These are phyloP conservation scores for Aspergillus asperescens DNA, from an alignment of 495 filamentous ascomycete species.

Conservation along the genomic window DNA sequence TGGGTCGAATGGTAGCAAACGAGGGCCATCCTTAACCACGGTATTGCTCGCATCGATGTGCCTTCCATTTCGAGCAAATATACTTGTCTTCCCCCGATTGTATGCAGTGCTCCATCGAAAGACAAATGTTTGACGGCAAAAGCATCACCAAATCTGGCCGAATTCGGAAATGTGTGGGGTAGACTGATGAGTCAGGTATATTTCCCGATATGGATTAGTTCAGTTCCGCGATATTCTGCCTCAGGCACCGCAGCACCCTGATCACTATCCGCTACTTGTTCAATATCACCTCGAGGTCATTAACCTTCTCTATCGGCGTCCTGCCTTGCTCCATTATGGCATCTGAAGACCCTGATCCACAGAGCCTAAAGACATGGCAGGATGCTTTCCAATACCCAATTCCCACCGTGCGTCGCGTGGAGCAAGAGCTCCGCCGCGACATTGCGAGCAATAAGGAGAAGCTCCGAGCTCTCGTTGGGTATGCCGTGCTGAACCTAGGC, in stretches of 20 bases:
- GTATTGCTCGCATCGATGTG: too few relatives aligned
- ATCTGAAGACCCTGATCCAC: conserved; percentile 51
- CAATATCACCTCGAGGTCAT: background rate
- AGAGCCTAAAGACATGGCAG: conserved; percentile 57
- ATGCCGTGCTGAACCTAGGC: conserved; percentile 16
- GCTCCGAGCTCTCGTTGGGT: conserved; percentile 87
- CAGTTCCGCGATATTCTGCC: conserved; percentile 14
- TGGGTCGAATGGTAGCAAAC: too few relatives aligned
- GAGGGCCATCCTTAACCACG: too few relatives aligned
- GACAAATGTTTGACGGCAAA: too few relatives aligned
- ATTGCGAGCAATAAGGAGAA: conserved; percentile 80
- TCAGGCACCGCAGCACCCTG: too few relatives aligned
- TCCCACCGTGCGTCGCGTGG: conserved; percentile 57
- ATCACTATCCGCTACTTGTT: conserved; percentile 3
- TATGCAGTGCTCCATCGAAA: too few relatives aligned
- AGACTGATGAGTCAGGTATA: conserved; percentile 13
- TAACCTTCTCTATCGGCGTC: conserved; percentile 3
- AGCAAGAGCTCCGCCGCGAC: conserved; percentile 57
- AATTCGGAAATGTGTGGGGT: too few relatives aligned
- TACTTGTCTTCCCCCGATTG: too few relatives aligned
- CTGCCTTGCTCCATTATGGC: conserved; percentile 43
- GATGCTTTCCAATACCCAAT: conserved; percentile 65
- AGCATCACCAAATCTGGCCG: too few relatives aligned
- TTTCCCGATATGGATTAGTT: conserved; percentile 9
- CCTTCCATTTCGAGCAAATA: too few relatives aligned